Base-by-base conservation (phyloP, 2,329 filamentous ascomycete species). In the Ophiostoma himal-ulmi region DNA sequence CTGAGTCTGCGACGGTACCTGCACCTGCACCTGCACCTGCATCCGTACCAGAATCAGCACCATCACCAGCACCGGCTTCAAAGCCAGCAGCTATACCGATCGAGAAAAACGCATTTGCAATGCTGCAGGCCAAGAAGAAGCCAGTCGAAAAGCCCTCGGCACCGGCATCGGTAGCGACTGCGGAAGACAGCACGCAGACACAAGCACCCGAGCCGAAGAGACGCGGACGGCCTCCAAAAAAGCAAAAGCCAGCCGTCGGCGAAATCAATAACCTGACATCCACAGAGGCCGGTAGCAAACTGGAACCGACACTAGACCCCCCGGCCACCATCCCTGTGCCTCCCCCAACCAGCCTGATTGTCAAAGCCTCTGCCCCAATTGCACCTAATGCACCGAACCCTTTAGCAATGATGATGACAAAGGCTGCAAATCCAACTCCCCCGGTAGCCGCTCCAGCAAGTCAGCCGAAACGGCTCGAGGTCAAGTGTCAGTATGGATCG, bases 371-470 rank as follows among this genome's bases (percentile, higher is more conserved):
- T 0, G 64, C 64, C 36, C 11, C 64, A 14, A 37, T 37, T 3
- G 64, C n/a, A 17, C 64, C 64, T 5, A 66, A 39, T 14, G 64
- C 88, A 0, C 87, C 87, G 0, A 85, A 83, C 67, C 80, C 73
- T 5, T 75, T 74, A 44, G 68, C 68, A 20, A 26, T 20, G n/a
- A 8, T 52, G 34, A 34, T 64, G 17, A 64, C 30, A 6, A 54
- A 52, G 14, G n/a, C 69, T 36, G 69, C 64, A 20, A 75, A 72
- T 60, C 26, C 68, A 11, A 34, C 34, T 22, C 14, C 52, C 10
- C 48, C 13, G 17, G 52, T 44, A n/a, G 0, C 64, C 17, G n/a
- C n/a, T 7, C 14, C 11, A 17, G 17, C 2, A 36, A 60, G 5
- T 52, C 71, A 5, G 22, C 39, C 3, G 60, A 72, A 5, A 26